Evolutionary conservation across 2,329 filamentous ascomycete species (phyloP).

Genomic region (Bretziella fagacearum): DNA sequence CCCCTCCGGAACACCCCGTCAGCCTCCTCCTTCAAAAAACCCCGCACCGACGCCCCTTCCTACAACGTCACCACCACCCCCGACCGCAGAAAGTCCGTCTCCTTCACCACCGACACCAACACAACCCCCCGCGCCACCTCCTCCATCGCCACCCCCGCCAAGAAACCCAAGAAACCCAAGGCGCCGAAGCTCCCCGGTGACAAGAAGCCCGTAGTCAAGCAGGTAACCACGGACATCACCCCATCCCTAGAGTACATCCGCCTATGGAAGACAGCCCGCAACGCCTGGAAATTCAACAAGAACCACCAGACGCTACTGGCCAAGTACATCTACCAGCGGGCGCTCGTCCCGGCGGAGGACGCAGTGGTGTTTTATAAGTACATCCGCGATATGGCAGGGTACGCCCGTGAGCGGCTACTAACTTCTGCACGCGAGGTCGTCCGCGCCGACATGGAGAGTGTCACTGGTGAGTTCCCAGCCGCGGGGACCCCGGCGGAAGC

Average conservation of each 20-base stretch:
- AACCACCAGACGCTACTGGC: constrained; percentile 73
- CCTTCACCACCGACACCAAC: constrained; percentile 28
- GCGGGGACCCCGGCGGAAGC: constrained; percentile 1
- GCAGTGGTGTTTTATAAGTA: constrained; percentile 58
- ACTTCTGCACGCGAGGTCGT: constrained; percentile 48
- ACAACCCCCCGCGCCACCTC: constrained; percentile 20
- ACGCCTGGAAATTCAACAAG: constrained; percentile 91
- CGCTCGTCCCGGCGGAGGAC: constrained; percentile 52
- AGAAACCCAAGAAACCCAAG: constrained; percentile 22
- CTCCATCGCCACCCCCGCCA: constrained; percentile 18
- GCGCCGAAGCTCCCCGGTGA: constrained; percentile 22
- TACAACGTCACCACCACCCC: constrained; percentile 16
- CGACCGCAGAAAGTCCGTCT: constrained; percentile 30
- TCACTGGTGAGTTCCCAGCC: constrained; percentile 26
- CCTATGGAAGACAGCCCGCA: constrained; percentile 53
- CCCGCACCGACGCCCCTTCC: constrained; percentile 17
- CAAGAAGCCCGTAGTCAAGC: constrained; percentile 22
- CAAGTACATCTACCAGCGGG: constrained; percentile 61
- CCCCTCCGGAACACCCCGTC: constrained; percentile 1
- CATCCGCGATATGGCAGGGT: constrained; percentile 61
- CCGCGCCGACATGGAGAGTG: constrained; percentile 36
- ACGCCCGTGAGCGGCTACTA: constrained; percentile 49
- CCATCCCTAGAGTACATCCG: constrained; percentile 60
- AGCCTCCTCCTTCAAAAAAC: constrained; percentile 13
- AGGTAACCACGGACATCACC: constrained; percentile 31